Evolutionary conservation across 75 land plant species (phyloP).

Genomic region (Ceratopteris richardii): DNA sequence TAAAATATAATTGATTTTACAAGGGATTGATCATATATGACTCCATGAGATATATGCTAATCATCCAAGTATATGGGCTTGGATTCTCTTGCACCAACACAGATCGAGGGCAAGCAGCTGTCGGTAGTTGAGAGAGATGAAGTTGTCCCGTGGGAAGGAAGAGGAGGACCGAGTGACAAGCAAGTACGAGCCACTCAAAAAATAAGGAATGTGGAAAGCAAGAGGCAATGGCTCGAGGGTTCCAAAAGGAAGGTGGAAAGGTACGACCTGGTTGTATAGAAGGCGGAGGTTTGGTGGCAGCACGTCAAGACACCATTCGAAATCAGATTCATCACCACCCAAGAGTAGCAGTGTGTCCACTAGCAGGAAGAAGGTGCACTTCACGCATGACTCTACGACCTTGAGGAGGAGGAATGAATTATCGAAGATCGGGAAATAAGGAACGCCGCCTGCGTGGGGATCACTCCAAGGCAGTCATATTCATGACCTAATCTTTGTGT

Average conservation of each 20-base stretch:
- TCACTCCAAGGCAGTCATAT: not conserved
- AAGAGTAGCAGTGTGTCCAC: not conserved
- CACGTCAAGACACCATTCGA: not conserved
- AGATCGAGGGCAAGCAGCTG: not conserved
- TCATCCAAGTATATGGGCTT: too few relatives aligned
- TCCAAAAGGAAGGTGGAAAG: not conserved
- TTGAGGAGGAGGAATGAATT: not conserved
- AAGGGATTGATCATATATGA: too few relatives aligned
- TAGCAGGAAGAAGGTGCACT: not conserved
- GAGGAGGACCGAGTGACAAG: not conserved
- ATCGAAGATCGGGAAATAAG: not conserved
- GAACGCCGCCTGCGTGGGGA: not conserved
- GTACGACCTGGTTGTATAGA: not conserved
- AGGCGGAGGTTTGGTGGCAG: not conserved
- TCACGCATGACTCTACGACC: not conserved
- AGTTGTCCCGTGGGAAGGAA: not conserved
- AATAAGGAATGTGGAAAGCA: not conserved
- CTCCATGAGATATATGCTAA: too few relatives aligned
- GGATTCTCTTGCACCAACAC: too few relatives aligned
- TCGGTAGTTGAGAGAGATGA: conserved; percentile 6
- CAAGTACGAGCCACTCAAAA: not conserved
- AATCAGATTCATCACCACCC: not conserved
- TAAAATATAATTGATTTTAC: too few relatives aligned
- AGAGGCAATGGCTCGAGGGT: not conserved
- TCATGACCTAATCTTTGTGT: too few relatives aligned